A percentile compares a stretch with the other conserved stretches of the same genome.
Conservation (phyloP, 108 stramenopile genomes). For the Nitzschia inconspicua region DNA sequence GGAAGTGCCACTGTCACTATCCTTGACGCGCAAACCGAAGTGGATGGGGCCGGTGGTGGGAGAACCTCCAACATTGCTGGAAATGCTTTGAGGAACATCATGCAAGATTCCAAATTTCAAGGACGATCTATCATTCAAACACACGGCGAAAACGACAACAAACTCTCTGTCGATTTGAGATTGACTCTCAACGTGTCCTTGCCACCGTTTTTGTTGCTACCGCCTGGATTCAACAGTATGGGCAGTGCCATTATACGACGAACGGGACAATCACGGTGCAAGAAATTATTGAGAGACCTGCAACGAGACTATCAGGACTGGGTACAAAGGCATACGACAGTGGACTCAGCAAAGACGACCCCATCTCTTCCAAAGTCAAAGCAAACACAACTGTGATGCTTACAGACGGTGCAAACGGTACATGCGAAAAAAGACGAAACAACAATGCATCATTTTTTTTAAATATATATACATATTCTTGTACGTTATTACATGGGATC, state of each 20-base stretch:
- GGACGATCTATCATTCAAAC: constrained; percentile 28
- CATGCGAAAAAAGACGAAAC: too few relatives aligned
- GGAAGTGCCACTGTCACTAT: neutral
- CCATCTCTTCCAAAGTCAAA: too few relatives aligned
- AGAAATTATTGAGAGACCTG: constrained; percentile 20
- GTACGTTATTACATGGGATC: too few relatives aligned
- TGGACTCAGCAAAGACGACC: too few relatives aligned
- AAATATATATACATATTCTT: too few relatives aligned
- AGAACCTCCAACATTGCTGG: constrained; percentile 13
- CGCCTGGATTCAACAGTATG: constrained; percentile 50
- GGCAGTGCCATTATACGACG: constrained; percentile 45
- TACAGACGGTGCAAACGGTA: too few relatives aligned
- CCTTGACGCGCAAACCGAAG: constrained; percentile 25
- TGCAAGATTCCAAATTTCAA: constrained; percentile 24
- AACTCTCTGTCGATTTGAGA: constrained; percentile 28
- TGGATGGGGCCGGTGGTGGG: constrained; percentile 1
- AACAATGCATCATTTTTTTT: too few relatives aligned
- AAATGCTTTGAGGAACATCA: constrained; percentile 19
- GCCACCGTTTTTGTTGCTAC: constrained; percentile 39
- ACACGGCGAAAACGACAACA: constrained; percentile 4
- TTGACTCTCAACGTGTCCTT: constrained; percentile 34
- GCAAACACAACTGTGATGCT: too few relatives aligned
- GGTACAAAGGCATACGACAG: too few relatives aligned
- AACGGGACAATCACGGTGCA: constrained; percentile 30
- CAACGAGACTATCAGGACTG: constrained; percentile 34